Evolutionary conservation across 129 eudicot species (phyloP).

Genomic region (Logfia minima): DNA sequence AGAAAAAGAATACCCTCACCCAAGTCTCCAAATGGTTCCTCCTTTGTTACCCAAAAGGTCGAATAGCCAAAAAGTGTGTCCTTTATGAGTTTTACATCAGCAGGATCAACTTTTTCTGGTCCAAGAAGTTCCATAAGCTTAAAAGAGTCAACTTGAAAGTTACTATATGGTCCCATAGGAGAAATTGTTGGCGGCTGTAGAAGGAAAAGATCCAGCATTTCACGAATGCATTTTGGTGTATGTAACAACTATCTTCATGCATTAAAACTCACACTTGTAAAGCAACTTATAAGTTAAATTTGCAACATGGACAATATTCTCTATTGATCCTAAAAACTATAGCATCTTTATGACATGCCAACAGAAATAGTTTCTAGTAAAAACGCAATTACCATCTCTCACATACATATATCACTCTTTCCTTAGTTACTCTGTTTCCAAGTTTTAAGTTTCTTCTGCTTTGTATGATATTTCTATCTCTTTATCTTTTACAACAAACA

Average conservation of each 20-base stretch:
- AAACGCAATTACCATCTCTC: background rate
- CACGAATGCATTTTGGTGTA: conserved; percentile 4
- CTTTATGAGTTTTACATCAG: conserved; percentile 84
- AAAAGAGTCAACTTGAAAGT: conserved; percentile 87
- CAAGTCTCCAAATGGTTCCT: conserved; percentile 92
- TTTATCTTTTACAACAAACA: background rate
- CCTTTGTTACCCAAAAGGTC: conserved; percentile 94
- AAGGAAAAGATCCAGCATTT: conserved; percentile 23
- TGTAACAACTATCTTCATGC: background rate
- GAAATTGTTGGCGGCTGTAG: conserved; percentile 58
- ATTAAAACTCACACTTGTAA: background rate
- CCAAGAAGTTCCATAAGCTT: conserved; percentile 95
- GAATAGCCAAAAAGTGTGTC: conserved; percentile 93
- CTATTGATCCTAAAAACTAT: background rate
- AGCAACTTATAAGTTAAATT: background rate
- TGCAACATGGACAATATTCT: background rate
- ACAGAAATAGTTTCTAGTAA: background rate
- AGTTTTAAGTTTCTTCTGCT: background rate
- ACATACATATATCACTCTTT: background rate
- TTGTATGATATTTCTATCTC: background rate
- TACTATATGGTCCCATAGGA: conserved; percentile 55
- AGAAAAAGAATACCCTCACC: conserved; percentile 97
- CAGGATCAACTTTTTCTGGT: conserved; percentile 93
- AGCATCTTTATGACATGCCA: background rate
- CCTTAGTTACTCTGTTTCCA: conserved; percentile 5